Evolutionary conservation across 2,329 filamentous ascomycete species (phyloP).

Genomic region (Boeremia lycopersici): DNA sequence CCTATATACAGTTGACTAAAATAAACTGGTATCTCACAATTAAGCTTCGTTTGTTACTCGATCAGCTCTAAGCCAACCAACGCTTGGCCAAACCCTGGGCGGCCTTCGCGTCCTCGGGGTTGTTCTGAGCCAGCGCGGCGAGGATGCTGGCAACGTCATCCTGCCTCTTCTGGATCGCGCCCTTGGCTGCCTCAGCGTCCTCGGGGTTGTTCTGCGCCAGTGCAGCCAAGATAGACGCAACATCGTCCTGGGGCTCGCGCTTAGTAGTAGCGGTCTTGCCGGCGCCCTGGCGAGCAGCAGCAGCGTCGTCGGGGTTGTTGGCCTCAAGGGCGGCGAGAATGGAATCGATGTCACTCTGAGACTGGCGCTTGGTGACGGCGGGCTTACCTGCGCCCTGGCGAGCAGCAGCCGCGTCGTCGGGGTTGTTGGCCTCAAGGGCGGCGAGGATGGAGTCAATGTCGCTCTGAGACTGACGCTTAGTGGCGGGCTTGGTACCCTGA

Average conservation of each 20-base stretch:
- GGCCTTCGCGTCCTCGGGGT: slow-evolving; percentile 26
- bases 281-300: not conserved
- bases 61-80: slow-evolving; percentile 17
- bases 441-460: slow-evolving; percentile 27
- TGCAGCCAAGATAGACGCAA: slow-evolving; percentile 27
- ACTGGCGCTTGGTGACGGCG: slow-evolving; percentile 28
- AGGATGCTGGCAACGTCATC: slow-evolving; percentile 27
- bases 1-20: slow-evolving; percentile 6
- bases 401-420: slow-evolving; percentile 34
- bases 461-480: slow-evolving; percentile 23
- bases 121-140: slow-evolving; percentile 23
- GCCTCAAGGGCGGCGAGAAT: slow-evolving; percentile 30
- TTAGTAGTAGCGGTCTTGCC: slow-evolving; percentile 10
- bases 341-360: slow-evolving; percentile 26
- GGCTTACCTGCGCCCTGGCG: slow-evolving; percentile 9
- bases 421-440: slow-evolving; percentile 30
- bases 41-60: not conserved
- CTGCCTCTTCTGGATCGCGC: slow-evolving; percentile 22
- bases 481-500: slow-evolving; percentile 8
- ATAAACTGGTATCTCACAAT: not conserved
- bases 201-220: slow-evolving; percentile 25
- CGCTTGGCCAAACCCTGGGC: slow-evolving; percentile 20
- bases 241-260: slow-evolving; percentile 22
- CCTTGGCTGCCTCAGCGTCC: slow-evolving; percentile 22
- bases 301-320: slow-evolving; percentile 25